Base-by-base conservation (phyloP, 257 asterid genomes). In the Nyctanthes arbortristis region DNA sequence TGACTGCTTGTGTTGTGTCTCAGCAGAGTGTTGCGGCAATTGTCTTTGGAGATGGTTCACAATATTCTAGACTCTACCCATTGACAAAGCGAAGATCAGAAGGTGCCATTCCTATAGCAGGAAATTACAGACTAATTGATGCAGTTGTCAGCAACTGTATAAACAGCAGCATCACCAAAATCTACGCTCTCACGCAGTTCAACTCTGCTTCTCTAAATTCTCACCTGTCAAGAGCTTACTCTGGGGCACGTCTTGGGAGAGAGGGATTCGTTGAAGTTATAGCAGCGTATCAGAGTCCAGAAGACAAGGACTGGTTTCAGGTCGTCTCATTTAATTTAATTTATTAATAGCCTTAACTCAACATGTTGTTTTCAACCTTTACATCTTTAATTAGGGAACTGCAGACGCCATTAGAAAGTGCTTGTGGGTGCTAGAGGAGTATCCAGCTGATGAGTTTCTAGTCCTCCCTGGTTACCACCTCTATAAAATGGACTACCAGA, bases 11-110 rank as follows among this genome's bases (percentile, higher is more conserved):
- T 25, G n/a, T 61, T 49, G 74, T 67, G 75, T 72, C 74, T 66
- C 74, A 71, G 65, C 93, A 91, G 93, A 86, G 90, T 81, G 98
- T 92, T 75, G 98, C 98, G 72, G 98, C 98, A 18, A 88, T 92
- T 43, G 92, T 92, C 28, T 89, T 92, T 20, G 98, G 98, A 67
- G 96, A 92, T 70, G 94, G 88, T 59, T 80, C 89, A 25, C 74
- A 89, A 1, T 84, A 87, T 22, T 81, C 91, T 0, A 75, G 70
- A 72, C 94, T 92, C 9, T 88, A 92, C 74, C 98, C 96, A 0
- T 72, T 92, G 73, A 92, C 94, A 33, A 89, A 92, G 77, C 45
- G 96, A 39, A 75, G 96, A 76, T 86, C 98, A 47, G 89, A 89
- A 66, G 92, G 89, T 9, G 96, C 96, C 0, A 86, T 92, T 65